Conservation (phyloP, 257 asterid species). For the Plantago ovata region DNA sequence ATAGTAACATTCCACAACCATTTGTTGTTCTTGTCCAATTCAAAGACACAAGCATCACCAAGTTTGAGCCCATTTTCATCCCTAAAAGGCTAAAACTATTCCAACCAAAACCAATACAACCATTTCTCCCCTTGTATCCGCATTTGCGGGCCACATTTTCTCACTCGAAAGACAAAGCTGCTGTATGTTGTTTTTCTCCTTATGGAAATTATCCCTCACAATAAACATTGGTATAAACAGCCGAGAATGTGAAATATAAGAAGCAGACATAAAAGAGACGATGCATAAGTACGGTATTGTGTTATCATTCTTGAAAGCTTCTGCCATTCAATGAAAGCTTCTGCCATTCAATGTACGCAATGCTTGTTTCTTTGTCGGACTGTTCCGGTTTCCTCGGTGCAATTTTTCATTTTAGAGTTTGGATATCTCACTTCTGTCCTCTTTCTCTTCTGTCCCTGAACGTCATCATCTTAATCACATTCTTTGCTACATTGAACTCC, state of each 20-base stretch:
- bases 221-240: not conserved
- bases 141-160: conserved; percentile 12
- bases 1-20: conserved; percentile 1
- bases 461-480: not conserved
- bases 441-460: not conserved
- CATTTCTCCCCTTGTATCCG: not conserved
- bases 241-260: not conserved
- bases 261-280: conserved; percentile 5
- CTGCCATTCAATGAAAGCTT: no score
- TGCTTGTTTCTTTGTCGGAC: not conserved
- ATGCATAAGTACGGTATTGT: conserved; percentile 7
- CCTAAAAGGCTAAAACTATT: conserved; percentile 18
- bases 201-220: not conserved
- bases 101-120: conserved; percentile 13
- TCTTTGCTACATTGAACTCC: no score
- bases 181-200: not conserved
- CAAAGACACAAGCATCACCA: conserved; percentile 24
- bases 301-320: conserved; percentile 4
- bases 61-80: conserved; percentile 17
- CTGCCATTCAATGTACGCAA: no score
- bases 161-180: conserved; percentile 10
- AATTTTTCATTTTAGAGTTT: not conserved
- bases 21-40: conserved; percentile 1
- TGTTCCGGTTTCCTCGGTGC: not conserved
- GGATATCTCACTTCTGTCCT: not conserved